Conservation (phyloP, 495 filamentous ascomycete genomes). For the Oidiodendron maius region DNA sequence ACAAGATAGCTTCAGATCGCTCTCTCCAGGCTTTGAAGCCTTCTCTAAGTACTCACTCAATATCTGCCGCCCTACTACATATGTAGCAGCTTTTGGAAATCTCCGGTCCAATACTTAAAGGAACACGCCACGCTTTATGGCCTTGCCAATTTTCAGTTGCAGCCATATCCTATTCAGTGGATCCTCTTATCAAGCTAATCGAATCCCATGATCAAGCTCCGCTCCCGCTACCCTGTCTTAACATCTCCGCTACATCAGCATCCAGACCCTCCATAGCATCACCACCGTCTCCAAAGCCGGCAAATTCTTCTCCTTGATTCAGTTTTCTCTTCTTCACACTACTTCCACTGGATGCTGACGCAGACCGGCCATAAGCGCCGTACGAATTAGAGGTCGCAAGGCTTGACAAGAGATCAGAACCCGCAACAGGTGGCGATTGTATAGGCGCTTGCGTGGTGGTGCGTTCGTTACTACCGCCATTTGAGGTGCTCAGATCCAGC, state of each 20-base stretch:
- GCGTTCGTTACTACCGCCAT: conserved; percentile 16
- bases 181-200: not conserved
- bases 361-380: conserved; percentile 13
- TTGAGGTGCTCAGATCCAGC: conserved; percentile 25
- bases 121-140: too few species aligned
- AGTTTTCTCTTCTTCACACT: conserved; percentile 70
- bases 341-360: conserved; percentile 29
- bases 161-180: too few species aligned
- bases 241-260: conserved; percentile 75
- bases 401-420: conserved; percentile 44
- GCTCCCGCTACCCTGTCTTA: conserved; percentile 42
- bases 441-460: conserved; percentile 6
- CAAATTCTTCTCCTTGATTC: conserved; percentile 56
- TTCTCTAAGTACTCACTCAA: too few species aligned
- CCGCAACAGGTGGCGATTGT: conserved; percentile 28
- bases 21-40: too few species aligned
- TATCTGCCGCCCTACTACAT: too few species aligned
- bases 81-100: too few species aligned
- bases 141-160: too few species aligned
- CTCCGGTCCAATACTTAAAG: too few species aligned
- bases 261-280: conserved; percentile 68
- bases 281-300: conserved; percentile 56
- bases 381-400: conserved; percentile 45
- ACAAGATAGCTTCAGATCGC: too few species aligned
- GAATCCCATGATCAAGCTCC: not conserved